A percentile compares a stretch with the other conserved stretches of the same genome.
Conservation (phyloP, 2,329 filamentous ascomycete genomes). For the Lizonia empirigonia region DNA sequence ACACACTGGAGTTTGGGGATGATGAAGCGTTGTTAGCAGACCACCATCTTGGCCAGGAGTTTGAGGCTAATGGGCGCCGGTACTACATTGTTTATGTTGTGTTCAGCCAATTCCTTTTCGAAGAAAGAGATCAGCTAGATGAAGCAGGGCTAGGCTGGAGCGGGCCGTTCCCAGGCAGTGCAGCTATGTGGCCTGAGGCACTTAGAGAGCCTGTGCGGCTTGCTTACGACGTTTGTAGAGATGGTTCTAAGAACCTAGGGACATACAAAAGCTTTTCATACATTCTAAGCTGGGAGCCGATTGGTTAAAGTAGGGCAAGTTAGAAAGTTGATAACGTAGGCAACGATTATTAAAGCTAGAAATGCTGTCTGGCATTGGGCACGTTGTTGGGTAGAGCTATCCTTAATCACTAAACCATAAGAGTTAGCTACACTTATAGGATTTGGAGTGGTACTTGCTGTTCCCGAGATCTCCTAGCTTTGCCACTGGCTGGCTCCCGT, state of each 20-base stretch:
- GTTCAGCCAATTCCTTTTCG: not conserved
- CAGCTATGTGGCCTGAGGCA: constrained; percentile 3
- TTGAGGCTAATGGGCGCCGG: not conserved
- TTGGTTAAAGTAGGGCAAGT: not conserved
- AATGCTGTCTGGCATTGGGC: constrained; percentile 1
- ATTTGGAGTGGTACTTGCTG: not conserved
- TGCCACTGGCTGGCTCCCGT: not conserved
- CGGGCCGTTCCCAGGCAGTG: constrained; percentile 2
- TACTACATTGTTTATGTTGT: not conserved
- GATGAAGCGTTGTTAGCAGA: not conserved
- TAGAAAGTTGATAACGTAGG: not conserved
- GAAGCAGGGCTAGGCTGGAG: not conserved
- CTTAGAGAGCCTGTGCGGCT: constrained; percentile 1
- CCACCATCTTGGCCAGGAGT: not conserved
- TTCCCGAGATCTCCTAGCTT: not conserved
- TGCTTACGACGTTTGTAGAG: not conserved
- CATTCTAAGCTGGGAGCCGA: not conserved
- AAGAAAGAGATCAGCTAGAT: not conserved
- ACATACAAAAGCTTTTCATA: not conserved
- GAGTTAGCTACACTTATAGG: not conserved
- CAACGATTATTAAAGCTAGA: not conserved
- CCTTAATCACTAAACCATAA: constrained; percentile 5
- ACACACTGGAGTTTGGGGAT: not conserved
- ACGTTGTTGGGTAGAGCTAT: constrained; percentile 5
- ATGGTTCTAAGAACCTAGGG: not conserved